Percentiles rank a stretch among this genome's conserved stretches.
Conservation (phyloP, 2,329 filamentous ascomycete genomes). For the Colletotrichum shisoi region DNA sequence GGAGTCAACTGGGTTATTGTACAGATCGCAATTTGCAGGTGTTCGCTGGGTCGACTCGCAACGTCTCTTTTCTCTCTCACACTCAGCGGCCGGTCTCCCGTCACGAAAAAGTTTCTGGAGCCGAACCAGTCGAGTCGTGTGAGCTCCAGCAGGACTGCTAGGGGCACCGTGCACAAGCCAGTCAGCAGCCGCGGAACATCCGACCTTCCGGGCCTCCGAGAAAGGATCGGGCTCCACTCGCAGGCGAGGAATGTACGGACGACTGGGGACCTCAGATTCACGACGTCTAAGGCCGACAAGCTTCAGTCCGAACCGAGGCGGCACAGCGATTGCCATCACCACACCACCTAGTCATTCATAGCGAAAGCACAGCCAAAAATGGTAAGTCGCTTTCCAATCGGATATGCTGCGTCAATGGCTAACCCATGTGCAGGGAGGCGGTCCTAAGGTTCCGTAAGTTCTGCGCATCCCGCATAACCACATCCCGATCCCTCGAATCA, state of each 20-base stretch:
- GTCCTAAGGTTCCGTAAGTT: constrained; percentile 69
- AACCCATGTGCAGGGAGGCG: constrained; percentile 71
- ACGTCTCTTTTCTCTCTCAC: constrained; percentile 26
- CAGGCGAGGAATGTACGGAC: constrained; percentile 20
- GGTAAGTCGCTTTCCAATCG: constrained; percentile 53
- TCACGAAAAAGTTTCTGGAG: constrained; percentile 51
- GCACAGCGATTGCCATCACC: constrained; percentile 41
- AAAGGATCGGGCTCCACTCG: constrained; percentile 23
- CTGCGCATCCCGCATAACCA: constrained; percentile 30
- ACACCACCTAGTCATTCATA: constrained; percentile 43
- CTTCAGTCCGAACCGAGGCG: constrained; percentile 35
- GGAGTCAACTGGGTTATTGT: constrained; percentile 31
- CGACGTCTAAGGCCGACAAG: constrained; percentile 34
- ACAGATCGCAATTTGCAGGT: constrained; percentile 49
- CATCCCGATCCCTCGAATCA: constrained; percentile 40
- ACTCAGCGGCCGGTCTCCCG: constrained; percentile 35
- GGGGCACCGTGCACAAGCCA: constrained; percentile 34
- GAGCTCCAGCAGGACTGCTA: constrained; percentile 42
- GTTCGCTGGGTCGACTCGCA: constrained; percentile 45
- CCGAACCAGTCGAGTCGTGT: constrained; percentile 47
- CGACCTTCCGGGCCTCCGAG: constrained; percentile 27
- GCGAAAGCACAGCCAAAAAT: constrained; percentile 61
- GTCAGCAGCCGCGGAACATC: constrained; percentile 25
- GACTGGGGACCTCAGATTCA: constrained; percentile 29
- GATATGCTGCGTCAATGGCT: constrained; percentile 45